These are phyloP conservation scores for Saccharomyces pastorianus DNA, from an alignment of 1,139 yeast genomes.

Conservation along the genomic window DNA sequence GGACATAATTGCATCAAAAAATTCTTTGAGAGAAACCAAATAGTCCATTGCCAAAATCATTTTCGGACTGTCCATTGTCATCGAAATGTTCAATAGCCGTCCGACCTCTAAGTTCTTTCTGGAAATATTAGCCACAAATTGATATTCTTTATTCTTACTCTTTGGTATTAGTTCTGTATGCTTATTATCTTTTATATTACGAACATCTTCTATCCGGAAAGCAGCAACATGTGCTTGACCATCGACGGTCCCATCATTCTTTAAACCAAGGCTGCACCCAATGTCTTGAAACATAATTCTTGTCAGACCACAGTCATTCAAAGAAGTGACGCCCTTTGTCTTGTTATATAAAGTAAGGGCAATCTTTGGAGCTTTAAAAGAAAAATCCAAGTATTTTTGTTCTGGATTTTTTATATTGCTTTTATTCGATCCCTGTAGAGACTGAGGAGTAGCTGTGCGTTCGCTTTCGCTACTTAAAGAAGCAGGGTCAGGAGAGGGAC, in stretches of 20 bases:
- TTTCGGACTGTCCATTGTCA: constrained; percentile 73
- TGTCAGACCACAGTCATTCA: constrained; percentile 46
- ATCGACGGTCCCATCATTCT: constrained; percentile 47
- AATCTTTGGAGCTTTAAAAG: constrained; percentile 53
- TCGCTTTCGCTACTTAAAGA: neutral
- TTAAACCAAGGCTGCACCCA: constrained; percentile 43
- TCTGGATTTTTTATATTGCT: neutral
- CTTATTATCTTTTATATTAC: constrained; percentile 53
- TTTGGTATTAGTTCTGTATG: constrained; percentile 79
- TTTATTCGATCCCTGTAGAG: neutral
- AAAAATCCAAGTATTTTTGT: constrained; percentile 37
- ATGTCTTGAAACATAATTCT: constrained; percentile 58
- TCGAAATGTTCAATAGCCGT: constrained; percentile 44
- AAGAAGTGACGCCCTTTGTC: constrained; percentile 38
- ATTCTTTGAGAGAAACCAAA: constrained; percentile 64
- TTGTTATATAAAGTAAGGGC: constrained; percentile 57
- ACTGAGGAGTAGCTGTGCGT: neutral
- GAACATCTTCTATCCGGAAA: constrained; percentile 68
- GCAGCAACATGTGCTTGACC: constrained; percentile 65
- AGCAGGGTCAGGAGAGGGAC: neutral
- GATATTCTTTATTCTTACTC: constrained; percentile 54
- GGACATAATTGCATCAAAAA: constrained; percentile 21
- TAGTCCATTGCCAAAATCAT: constrained; percentile 81
- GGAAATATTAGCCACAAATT: constrained; percentile 53
- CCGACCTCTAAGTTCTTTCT: constrained; percentile 38